Conservation (phyloP, 345 rosid species). For the Aquilaria malaccensis region DNA sequence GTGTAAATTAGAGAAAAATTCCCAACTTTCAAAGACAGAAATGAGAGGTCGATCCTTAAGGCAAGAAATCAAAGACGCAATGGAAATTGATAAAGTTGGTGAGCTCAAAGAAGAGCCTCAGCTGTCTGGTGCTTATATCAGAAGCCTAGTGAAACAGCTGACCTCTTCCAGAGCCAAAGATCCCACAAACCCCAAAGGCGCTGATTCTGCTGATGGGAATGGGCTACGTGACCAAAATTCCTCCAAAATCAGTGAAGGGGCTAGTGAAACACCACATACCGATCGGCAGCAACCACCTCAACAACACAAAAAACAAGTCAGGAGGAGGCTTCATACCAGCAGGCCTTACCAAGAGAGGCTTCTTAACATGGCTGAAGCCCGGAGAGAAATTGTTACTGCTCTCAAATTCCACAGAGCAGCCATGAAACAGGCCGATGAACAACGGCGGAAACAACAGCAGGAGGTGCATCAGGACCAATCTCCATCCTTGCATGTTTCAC, state of each 20-base stretch:
- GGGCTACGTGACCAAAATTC: conserved; percentile 23
- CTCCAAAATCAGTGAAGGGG: conserved; percentile 21
- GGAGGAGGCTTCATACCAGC: conserved; percentile 92
- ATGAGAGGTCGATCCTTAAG: conserved; percentile 47
- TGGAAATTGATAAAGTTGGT: conserved; percentile 27
- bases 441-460: conserved; percentile 15
- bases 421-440: conserved; percentile 75
- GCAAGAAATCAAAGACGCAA: conserved; percentile 26
- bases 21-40: conserved; percentile 9
- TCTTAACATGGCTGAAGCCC: conserved; percentile 97
- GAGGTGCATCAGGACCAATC: conserved; percentile 14
- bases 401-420: conserved; percentile 88
- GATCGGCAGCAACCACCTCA: conserved; percentile 40
- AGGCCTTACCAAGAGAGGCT: conserved; percentile 96
- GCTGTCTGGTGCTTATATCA: conserved; percentile 67
- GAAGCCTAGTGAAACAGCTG: conserved; percentile 65
- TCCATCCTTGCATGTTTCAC: conserved; percentile 14
- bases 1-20: conserved; percentile 15
- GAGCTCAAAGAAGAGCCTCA: conserved; percentile 37
- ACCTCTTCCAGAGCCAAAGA: conserved; percentile 55
- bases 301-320: conserved; percentile 76
- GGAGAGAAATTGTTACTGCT: conserved; percentile 93
- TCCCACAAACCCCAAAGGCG: conserved; percentile 33
- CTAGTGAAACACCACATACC: conserved; percentile 22
- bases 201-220: conserved; percentile 20